Conservation (phyloP, 2,329 filamentous ascomycete species). For the Emmonsiellopsis sp. region DNA sequence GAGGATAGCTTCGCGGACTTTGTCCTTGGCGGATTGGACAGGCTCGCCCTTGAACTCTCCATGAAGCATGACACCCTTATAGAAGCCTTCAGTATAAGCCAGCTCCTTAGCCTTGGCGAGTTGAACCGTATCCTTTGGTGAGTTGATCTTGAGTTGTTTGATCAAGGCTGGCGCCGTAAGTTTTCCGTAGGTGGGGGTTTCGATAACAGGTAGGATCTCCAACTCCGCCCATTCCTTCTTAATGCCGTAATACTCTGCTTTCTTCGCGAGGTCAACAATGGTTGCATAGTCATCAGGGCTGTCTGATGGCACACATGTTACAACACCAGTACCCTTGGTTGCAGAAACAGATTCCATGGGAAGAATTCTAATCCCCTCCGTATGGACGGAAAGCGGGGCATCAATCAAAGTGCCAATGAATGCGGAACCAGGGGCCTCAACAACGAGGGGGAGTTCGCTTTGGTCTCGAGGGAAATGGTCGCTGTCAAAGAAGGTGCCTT, state of each 20-base stretch:
- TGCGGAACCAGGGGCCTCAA: slow-evolving; percentile 65
- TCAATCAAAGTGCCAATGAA: slow-evolving; percentile 82
- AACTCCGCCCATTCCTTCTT: slow-evolving; percentile 93
- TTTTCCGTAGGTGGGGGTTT: slow-evolving; percentile 80
- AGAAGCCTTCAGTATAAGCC: slow-evolving; percentile 95
- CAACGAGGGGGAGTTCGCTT: slow-evolving; percentile 63
- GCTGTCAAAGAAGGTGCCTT: slow-evolving; percentile 62
- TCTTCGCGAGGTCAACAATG: slow-evolving; percentile 78
- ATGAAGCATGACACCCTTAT: slow-evolving; percentile 81
- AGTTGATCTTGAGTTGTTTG: slow-evolving; percentile 91
- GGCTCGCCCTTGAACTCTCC: slow-evolving; percentile 82
- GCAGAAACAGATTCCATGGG: slow-evolving; percentile 92
- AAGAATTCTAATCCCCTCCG: slow-evolving; percentile 72
- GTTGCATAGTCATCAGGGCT: slow-evolving; percentile 94
- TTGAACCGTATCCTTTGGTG: slow-evolving; percentile 86
- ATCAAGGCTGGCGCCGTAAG: slow-evolving; percentile 74
- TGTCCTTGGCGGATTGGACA: slow-evolving; percentile 77
- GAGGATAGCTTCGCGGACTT: slow-evolving; percentile 70
- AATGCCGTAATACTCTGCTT: slow-evolving; percentile 92
- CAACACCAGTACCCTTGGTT: slow-evolving; percentile 91
- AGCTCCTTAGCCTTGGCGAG: slow-evolving; percentile 90
- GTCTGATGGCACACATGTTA: slow-evolving; percentile 91
- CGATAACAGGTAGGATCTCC: slow-evolving; percentile 80
- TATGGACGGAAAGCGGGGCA: slow-evolving; percentile 80
- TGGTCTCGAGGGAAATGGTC: slow-evolving; percentile 47